Conservation (phyloP, 2,329 filamentous ascomycete species). For the Magnaporthales sp. region DNA sequence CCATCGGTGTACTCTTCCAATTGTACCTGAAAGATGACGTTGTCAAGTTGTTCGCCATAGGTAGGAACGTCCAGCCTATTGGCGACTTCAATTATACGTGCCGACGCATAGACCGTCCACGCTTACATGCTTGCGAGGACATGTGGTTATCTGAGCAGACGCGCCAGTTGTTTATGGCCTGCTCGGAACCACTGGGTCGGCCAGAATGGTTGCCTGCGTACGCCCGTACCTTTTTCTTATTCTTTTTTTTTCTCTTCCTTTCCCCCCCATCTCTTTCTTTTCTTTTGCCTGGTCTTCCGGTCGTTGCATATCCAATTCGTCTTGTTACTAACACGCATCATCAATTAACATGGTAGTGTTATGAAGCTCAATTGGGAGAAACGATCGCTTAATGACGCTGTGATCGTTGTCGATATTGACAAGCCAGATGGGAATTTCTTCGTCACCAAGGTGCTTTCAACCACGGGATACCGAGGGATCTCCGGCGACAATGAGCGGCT, state of each 20-base stretch:
- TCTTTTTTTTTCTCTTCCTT: background rate
- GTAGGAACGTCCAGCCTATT: conserved; percentile 15
- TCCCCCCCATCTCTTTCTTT: too few species aligned
- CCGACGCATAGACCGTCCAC: conserved; percentile 18
- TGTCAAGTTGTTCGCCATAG: background rate
- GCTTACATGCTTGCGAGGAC: conserved; percentile 21
- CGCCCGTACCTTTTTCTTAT: background rate
- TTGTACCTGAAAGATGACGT: background rate
- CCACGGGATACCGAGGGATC: conserved; percentile 19
- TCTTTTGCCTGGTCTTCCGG: background rate
- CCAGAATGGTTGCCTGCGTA: conserved; percentile 19
- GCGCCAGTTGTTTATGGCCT: conserved; percentile 21
- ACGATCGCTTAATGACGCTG: conserved; percentile 20
- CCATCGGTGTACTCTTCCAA: background rate
- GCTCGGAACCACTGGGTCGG: conserved; percentile 14
- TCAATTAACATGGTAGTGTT: background rate
- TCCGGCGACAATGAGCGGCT: conserved; percentile 19
- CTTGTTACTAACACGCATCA: background rate
- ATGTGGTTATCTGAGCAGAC: conserved; percentile 22
- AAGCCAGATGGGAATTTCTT: conserved; percentile 14
- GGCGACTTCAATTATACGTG: conserved; percentile 20
- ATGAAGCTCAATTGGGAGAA: conserved; percentile 10
- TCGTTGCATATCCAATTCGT: background rate
- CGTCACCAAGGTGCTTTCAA: conserved; percentile 15
- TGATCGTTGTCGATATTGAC: conserved; percentile 24